These are phyloP conservation scores for Sequoiadendron giganteum DNA, from an alignment of 75 land plant species.

Conservation along the genomic window DNA sequence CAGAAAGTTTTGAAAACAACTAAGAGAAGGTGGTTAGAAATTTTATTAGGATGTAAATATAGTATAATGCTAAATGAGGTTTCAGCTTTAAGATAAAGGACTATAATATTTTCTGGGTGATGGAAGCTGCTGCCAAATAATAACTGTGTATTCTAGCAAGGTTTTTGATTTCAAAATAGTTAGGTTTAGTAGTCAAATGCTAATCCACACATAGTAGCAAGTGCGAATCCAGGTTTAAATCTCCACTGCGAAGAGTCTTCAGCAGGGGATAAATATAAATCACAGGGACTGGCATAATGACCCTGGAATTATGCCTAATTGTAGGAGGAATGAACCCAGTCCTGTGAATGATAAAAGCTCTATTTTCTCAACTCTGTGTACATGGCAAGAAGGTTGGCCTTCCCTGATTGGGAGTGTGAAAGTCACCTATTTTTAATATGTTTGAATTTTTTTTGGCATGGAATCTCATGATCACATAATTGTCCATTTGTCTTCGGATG, in stretches of 20 bases:
- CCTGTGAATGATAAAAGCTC: neutral
- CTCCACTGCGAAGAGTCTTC: no score
- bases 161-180: neutral
- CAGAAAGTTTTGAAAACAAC: neutral
- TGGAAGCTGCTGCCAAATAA: neutral
- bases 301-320: neutral
- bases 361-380: neutral
- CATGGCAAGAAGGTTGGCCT: neutral
- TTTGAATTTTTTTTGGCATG: neutral
- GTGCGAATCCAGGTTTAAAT: neutral
- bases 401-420: neutral
- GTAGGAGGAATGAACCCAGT: neutral
- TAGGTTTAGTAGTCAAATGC: neutral
- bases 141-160: neutral
- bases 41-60: neutral
- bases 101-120: neutral
- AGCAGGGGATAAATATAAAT: neutral
- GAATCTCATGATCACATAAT: neutral
- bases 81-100: neutral
- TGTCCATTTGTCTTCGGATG: neutral
- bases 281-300: neutral
- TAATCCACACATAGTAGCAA: neutral
- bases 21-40: neutral
- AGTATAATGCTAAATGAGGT: neutral
- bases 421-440: neutral